These are phyloP conservation scores for Apiospora rasikravindrae DNA, from an alignment of 2,329 filamentous ascomycete species.

Conservation along the genomic window DNA sequence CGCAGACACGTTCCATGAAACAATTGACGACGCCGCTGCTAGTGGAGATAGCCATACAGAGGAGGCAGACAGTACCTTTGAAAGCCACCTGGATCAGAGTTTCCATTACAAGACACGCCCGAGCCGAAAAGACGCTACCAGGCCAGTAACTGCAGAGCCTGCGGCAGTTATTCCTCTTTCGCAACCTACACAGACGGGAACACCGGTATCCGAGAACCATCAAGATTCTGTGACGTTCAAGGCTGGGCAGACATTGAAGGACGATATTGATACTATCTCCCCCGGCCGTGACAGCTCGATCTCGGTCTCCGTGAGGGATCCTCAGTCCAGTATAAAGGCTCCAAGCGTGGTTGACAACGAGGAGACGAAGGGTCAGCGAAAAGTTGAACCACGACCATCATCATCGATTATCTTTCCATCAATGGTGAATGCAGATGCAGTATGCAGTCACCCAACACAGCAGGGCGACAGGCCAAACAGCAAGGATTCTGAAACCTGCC, in stretches of 20 bases:
- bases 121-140: conserved; percentile 24
- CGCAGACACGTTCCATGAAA: not conserved
- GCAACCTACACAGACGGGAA: conserved; percentile 26
- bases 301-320: not conserved
- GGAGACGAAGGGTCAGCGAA: not conserved
- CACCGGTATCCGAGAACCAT: conserved; percentile 24
- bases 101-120: conserved; percentile 37
- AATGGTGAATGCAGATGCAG: not conserved
- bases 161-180: conserved; percentile 7
- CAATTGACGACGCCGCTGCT: not conserved
- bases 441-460: not conserved
- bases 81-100: conserved; percentile 35
- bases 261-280: not conserved
- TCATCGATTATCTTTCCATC: not conserved
- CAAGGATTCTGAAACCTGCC: not conserved
- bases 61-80: conserved; percentile 28
- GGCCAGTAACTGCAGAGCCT: conserved; percentile 9
- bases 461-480: not conserved
- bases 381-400: not conserved
- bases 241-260: not conserved
- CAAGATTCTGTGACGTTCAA: conserved; percentile 18
- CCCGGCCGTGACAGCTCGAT: not conserved
- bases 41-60: not conserved
- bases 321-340: not conserved
- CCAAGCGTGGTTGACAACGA: not conserved